Base-by-base conservation (phyloP, 129 eudicot genomes). In the Chrysanthemum seticuspe region DNA sequence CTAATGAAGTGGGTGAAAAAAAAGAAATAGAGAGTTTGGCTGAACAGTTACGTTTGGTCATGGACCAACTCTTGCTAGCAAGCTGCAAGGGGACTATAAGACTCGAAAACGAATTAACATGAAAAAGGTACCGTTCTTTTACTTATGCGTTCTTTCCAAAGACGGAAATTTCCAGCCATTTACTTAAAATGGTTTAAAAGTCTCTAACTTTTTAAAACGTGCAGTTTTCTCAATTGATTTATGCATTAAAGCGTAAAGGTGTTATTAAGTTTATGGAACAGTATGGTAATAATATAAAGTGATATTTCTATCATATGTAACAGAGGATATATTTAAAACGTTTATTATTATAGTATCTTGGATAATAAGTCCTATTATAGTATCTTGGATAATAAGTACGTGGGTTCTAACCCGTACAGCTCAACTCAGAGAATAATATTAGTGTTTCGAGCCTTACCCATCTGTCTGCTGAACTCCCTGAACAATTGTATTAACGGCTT, bases 41-140 rank as follows among this genome's bases (percentile, higher is more conserved):
- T 15, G 97, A 90, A 81, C 93, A 95, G 94, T 55, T 95, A 65
- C 97, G 99, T 62, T 78, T 95, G 49, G 91, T 95, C 16, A 84
- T 95, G 97, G 99, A 55, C 97, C 99, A n/a, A 95, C 99, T 77
- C 86, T 88, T 70, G 97, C 99, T 76, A 95, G 95, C 83, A 95
- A 88, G 82, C 97, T 95, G 34, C 99, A 88, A 70, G 99, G 97
- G 45, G 99, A 95, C 74, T 95, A 90, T 71, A 88, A 81, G 74
- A 95, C 99, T 36, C 96, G 97, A 36, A 95, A 95, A 83, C 79
- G 99, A 68, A 95, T 95, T 62, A 95, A 95, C 77, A 90, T 95
- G 97, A 95, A 90, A 69, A 90, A 90, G 96, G 98, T 93, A 87
- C 8, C 27, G 51, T 13, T n/a, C 67, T 62, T 54, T 40, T 56